phyloP scores from a whole-genome alignment of 1,139 yeast species.

The Taiozyma onychis region DNA sequence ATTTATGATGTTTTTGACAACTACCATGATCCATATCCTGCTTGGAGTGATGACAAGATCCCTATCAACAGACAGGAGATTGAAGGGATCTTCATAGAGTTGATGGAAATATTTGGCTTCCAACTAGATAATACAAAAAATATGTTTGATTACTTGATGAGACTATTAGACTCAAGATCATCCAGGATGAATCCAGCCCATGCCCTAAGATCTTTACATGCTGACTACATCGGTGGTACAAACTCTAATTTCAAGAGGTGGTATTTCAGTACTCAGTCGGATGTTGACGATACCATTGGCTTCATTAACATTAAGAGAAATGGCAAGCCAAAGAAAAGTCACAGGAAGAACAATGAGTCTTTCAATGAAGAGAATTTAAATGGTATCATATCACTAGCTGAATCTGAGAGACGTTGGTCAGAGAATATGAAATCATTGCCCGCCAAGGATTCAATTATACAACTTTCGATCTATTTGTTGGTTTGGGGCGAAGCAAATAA shows the following conservation, averaged over 20 bases:
- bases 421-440: slow-evolving; percentile 39
- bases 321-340: slow-evolving; percentile 23
- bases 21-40: slow-evolving; percentile 49
- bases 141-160: slow-evolving; percentile 53
- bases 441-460: slow-evolving; percentile 49
- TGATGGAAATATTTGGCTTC: slow-evolving; percentile 49
- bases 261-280: slow-evolving; percentile 60
- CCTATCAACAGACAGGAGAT: slow-evolving; percentile 45
- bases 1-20: slow-evolving; percentile 35
- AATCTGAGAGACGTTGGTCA: slow-evolving; percentile 42
- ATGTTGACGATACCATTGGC: slow-evolving; percentile 44
- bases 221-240: slow-evolving; percentile 59
- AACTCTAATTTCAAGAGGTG: slow-evolving; percentile 57
- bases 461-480: slow-evolving; percentile 54
- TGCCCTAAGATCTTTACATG: slow-evolving; percentile 52
- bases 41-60: slow-evolving; percentile 41
- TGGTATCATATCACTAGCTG: slow-evolving; percentile 25
- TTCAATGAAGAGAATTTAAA: slow-evolving; percentile 1
- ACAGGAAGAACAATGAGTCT: slow-evolving; percentile 11
- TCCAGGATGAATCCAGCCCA: slow-evolving; percentile 47
- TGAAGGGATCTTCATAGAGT: slow-evolving; percentile 46
- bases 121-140: slow-evolving; percentile 52
- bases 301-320: slow-evolving; percentile 28
- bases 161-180: slow-evolving; percentile 54
- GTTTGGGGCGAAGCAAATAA: slow-evolving; percentile 84